A percentile compares a stretch with the other conserved stretches of the same genome.
Evolutionary conservation across 75 land plant species (phyloP).

Genomic region (Sequoia sempervirens): DNA sequence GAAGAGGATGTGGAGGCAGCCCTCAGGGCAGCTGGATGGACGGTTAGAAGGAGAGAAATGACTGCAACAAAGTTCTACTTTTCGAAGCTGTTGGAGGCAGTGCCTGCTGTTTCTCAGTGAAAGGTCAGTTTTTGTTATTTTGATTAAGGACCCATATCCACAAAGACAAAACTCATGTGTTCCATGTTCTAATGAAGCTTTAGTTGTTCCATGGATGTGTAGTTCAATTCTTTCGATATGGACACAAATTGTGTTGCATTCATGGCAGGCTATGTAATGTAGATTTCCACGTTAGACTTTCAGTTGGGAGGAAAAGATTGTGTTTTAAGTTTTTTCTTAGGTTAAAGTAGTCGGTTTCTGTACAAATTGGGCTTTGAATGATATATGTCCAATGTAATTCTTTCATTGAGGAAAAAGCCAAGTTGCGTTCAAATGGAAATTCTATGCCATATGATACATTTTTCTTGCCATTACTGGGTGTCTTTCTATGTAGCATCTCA

Average conservation of each 20-base stretch:
- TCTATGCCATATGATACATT: too few relatives aligned
- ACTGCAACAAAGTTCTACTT: constrained; percentile 90
- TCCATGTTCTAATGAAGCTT: background rate
- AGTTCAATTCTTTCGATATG: background rate
- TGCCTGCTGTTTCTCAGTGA: constrained; percentile 37
- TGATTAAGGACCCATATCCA: background rate
- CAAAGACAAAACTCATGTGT: background rate
- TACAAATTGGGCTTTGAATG: background rate
- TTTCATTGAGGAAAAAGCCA: too few relatives aligned
- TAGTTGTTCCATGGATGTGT: background rate
- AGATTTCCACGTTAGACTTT: background rate
- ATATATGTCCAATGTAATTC: background rate
- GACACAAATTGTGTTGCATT: background rate
- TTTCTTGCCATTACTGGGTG: too few relatives aligned
- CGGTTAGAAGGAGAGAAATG: constrained; percentile 59
- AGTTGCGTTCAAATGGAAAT: too few relatives aligned
- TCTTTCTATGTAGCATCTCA: too few relatives aligned
- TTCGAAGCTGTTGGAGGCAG: constrained; percentile 82
- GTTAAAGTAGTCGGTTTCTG: background rate
- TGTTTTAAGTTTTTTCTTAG: background rate
- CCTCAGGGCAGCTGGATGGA: constrained; percentile 80
- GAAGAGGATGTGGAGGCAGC: constrained; percentile 95
- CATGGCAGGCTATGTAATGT: background rate
- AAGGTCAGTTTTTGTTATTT: background rate
- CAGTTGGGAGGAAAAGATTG: background rate